A percentile compares a stretch with the other conserved stretches of the same genome.
Evolutionary conservation across 306 rosid genomes (phyloP).

Genomic region (Vachellia collinsii): DNA sequence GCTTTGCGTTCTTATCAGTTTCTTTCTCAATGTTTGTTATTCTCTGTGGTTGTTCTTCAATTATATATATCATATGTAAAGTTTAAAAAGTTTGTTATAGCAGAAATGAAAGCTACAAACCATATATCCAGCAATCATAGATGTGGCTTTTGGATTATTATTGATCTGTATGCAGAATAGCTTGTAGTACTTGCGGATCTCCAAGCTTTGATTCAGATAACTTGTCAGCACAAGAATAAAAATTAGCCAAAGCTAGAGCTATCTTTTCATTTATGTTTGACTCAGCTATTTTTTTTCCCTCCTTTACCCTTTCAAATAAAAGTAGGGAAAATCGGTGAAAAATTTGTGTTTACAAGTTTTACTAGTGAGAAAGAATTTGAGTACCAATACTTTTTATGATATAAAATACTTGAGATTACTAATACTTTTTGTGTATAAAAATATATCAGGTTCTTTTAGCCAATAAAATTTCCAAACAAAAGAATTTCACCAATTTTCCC

Average conservation of each 20-base stretch:
- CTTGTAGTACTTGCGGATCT: conserved; percentile 33
- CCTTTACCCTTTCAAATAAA: too few relatives aligned
- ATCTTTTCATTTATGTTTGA: not conserved
- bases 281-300: not conserved
- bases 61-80: conserved; percentile 24
- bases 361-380: too few relatives aligned
- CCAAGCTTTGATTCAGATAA: conserved; percentile 32
- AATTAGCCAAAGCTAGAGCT: conserved; percentile 29
- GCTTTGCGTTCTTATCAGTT: conserved; percentile 29
- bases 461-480: too few relatives aligned
- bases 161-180: conserved; percentile 36
- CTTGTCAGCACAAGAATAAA: conserved; percentile 38
- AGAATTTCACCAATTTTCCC: too few relatives aligned
- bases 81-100: conserved; percentile 43
- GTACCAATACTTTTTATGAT: too few relatives aligned
- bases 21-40: conserved; percentile 21
- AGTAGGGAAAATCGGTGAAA: too few relatives aligned
- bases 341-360: too few relatives aligned
- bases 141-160: conserved; percentile 37
- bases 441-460: too few relatives aligned
- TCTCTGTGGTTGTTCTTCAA: conserved; percentile 30
- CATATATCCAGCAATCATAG: conserved; percentile 33
- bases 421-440: too few relatives aligned
- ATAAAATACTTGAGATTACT: too few relatives aligned
- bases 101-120: conserved; percentile 42